Evolutionary conservation across 2,329 filamentous ascomycete species (phyloP).

Genomic region (Ascochyta fabae): DNA sequence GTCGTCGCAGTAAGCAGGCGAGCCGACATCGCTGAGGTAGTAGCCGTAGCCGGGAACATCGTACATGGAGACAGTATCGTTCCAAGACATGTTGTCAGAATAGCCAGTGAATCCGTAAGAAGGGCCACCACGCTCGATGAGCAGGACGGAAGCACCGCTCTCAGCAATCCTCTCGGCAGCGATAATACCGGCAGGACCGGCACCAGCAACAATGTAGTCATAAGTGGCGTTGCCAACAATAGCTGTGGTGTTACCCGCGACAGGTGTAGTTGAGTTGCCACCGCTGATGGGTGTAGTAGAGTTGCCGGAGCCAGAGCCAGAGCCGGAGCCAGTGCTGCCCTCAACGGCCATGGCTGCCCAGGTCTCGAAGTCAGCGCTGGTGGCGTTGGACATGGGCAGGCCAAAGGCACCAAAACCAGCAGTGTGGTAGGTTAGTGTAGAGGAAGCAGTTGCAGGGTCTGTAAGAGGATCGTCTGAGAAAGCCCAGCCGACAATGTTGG

Average conservation of each 20-base stretch:
- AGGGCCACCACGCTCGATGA: conserved; percentile 56
- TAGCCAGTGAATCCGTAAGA: conserved; percentile 40
- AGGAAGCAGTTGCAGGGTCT: conserved; percentile 29
- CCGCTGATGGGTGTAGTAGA: conserved; percentile 36
- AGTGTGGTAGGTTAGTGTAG: conserved; percentile 39
- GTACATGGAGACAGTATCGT: conserved; percentile 46
- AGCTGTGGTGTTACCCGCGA: conserved; percentile 41
- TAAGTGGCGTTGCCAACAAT: conserved; percentile 52
- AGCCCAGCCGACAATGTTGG: conserved; percentile 44
- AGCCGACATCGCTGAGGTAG: conserved; percentile 40
- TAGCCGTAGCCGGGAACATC: conserved; percentile 48
- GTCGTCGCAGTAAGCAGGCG: conserved; percentile 61
- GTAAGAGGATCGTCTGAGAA: conserved; percentile 35
- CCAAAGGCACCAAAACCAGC: conserved; percentile 45
- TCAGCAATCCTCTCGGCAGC: conserved; percentile 65
- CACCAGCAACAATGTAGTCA: conserved; percentile 69
- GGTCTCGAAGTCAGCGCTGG: conserved; percentile 40
- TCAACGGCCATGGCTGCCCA: conserved; percentile 44
- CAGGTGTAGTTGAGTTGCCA: conserved; percentile 31
- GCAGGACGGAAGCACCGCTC: conserved; percentile 67
- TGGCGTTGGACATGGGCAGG: conserved; percentile 35
- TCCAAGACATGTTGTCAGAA: conserved; percentile 41
- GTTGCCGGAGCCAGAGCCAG: conserved; percentile 27
- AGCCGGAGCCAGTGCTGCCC: conserved; percentile 22
- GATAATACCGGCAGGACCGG: conserved; percentile 66